Percentiles rank a stretch among this genome's conserved stretches.
Evolutionary conservation across 495 filamentous ascomycete genomes (phyloP).

Genomic region (Aspergillus kassunensis): DNA sequence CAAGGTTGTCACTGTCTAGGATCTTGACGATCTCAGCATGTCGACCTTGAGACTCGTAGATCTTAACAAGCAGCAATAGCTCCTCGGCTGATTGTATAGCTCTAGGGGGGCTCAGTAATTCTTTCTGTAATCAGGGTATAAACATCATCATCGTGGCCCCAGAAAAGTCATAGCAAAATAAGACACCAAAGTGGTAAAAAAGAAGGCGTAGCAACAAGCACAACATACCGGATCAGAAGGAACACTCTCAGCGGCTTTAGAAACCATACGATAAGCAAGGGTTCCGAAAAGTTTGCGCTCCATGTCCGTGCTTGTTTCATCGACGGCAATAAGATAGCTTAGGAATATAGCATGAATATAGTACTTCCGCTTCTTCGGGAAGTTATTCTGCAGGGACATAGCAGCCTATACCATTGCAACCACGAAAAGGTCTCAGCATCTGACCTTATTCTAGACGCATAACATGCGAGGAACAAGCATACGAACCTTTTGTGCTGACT

Average conservation of each 20-base stretch:
- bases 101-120: constrained; percentile 41
- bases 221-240: constrained; percentile 41
- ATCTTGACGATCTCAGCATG: constrained; percentile 46
- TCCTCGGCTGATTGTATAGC: constrained; percentile 54
- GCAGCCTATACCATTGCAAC: constrained; percentile 38
- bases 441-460: not conserved
- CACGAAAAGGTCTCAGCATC: not conserved
- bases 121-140: constrained; percentile 29
- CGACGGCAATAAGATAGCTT: constrained; percentile 38
- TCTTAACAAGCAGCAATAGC: constrained; percentile 49
- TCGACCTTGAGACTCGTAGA: constrained; percentile 46
- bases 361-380: constrained; percentile 52
- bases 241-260: constrained; percentile 51
- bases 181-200: not conserved
- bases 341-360: constrained; percentile 57
- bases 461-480: not conserved
- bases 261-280: constrained; percentile 56
- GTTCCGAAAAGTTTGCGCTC: constrained; percentile 54
- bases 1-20: constrained; percentile 48
- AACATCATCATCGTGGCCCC: constrained; percentile 16
- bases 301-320: constrained; percentile 36
- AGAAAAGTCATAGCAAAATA: constrained; percentile 1
- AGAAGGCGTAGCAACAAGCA: not conserved
- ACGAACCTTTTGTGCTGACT: constrained; percentile 54
- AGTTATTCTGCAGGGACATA: constrained; percentile 57